Conservation (phyloP, 2,329 filamentous ascomycete species). For the Bertia moriformis region DNA sequence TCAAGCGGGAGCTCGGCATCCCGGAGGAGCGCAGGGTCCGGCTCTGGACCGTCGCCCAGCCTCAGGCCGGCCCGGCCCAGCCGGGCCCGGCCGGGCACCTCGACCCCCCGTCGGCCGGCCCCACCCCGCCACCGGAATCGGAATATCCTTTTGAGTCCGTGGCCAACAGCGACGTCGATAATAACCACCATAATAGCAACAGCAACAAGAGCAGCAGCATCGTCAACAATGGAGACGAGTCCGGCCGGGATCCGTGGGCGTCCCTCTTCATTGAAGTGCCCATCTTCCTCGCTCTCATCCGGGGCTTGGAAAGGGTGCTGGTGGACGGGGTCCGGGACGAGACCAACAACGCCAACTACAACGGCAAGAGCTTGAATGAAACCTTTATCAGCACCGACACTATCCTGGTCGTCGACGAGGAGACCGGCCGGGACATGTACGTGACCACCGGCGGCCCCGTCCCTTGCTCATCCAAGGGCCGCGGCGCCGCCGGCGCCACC, state of each 20-base stretch:
- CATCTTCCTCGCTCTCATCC: no score
- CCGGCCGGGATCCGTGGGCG: constrained; percentile 19
- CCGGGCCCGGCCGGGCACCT: constrained; percentile 21
- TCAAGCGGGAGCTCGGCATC: constrained; percentile 57
- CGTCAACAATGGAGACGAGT: constrained; percentile 11
- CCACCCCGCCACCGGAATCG: constrained; percentile 18
- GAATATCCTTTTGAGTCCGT: constrained; percentile 11
- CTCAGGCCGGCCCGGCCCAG: constrained; percentile 16
- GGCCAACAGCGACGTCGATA: constrained; percentile 9
- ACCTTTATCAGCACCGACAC: no score
- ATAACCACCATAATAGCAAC: constrained; percentile 23
- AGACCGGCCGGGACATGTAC: no score
- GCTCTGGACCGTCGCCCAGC: constrained; percentile 50
- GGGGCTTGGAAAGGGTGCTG: constrained; percentile 4
- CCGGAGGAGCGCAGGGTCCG: constrained; percentile 60
- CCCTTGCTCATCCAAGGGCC: no score
- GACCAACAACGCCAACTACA: no score
- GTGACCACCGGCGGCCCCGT: no score
- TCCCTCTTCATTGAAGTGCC: constrained; percentile 29
- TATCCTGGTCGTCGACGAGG: no score
- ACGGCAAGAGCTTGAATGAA: no score
- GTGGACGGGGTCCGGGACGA: constrained; percentile 3
- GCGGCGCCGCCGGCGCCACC: no score
- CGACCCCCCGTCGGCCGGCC: constrained; percentile 21
- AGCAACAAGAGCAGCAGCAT: constrained; percentile 24